A percentile compares a stretch with the other conserved stretches of the same genome.
Evolutionary conservation across 805 yeast genomes (phyloP).

Genomic region (Nakazawaea ishiwadae): DNA sequence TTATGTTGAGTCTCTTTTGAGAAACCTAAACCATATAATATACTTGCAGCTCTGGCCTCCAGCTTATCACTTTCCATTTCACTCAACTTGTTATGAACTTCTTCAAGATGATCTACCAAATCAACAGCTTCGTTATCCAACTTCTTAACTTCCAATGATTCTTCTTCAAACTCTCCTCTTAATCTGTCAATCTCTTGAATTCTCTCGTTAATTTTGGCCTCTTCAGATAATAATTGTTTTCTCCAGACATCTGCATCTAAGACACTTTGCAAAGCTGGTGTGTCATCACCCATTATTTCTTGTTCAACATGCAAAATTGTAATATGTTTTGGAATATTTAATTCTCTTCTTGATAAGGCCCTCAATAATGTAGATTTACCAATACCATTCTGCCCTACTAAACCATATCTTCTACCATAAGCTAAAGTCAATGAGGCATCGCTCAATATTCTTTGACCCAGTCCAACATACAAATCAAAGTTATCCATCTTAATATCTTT

Average conservation of each 20-base stretch:
- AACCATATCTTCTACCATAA: slow-evolving; percentile 92
- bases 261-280: slow-evolving; percentile 89
- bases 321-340: slow-evolving; percentile 91
- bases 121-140: slow-evolving; percentile 90
- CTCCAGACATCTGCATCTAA: slow-evolving; percentile 99
- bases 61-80: slow-evolving; percentile 98
- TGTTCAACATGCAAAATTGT: slow-evolving; percentile 97
- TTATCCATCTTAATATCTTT: slow-evolving; percentile 92
- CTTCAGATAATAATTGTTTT: slow-evolving; percentile 78
- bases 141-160: slow-evolving; percentile 66
- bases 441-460: slow-evolving; percentile 86
- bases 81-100: slow-evolving; percentile 72
- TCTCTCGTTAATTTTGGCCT: slow-evolving; percentile 66
- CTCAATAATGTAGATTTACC: slow-evolving; percentile 94
- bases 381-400: slow-evolving; percentile 98
- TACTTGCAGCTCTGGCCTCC: slow-evolving; percentile 94
- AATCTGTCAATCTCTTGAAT: slow-evolving; percentile 69
- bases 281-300: slow-evolving; percentile 92
- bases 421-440: slow-evolving; percentile 85
- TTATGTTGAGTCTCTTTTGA: slow-evolving; percentile 76
- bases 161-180: slow-evolving; percentile 69
- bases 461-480: slow-evolving; percentile 93
- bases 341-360: slow-evolving; percentile 91
- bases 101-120: slow-evolving; percentile 71
- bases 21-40: slow-evolving; percentile 90